Evolutionary conservation across 2,329 filamentous ascomycete genomes (phyloP).

Genomic region (Fusarium denticulatum): DNA sequence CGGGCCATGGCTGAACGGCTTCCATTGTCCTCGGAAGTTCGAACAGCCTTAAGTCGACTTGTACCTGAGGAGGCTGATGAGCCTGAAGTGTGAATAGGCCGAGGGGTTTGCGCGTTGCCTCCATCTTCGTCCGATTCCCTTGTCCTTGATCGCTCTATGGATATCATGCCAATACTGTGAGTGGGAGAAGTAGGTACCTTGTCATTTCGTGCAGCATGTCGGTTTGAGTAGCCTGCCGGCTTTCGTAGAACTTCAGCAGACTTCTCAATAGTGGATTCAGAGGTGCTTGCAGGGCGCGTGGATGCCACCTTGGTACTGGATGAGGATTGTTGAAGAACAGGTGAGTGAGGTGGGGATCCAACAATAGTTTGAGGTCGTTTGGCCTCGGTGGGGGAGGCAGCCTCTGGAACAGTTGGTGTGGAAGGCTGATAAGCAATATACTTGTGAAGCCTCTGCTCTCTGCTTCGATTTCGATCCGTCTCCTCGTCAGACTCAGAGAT

Average conservation of each 20-base stretch:
- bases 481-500: conserved; percentile 59
- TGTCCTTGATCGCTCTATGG: conserved; percentile 51
- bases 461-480: conserved; percentile 24
- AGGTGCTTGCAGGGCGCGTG: conserved; percentile 45
- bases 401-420: conserved; percentile 40
- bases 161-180: conserved; percentile 51
- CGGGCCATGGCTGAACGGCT: conserved; percentile 66
- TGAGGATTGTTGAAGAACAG: conserved; percentile 34
- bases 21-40: conserved; percentile 67
- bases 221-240: conserved; percentile 37
- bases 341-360: conserved; percentile 22
- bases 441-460: conserved; percentile 34
- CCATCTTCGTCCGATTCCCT: conserved; percentile 51
- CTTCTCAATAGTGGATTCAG: conserved; percentile 45
- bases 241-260: conserved; percentile 48
- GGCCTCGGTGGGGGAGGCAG: conserved; percentile 25
- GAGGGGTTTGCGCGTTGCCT: conserved; percentile 41
- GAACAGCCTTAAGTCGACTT: conserved; percentile 62
- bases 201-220: conserved; percentile 34
- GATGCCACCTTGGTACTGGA: conserved; percentile 50
- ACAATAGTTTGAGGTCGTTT: conserved; percentile 33
- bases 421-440: conserved; percentile 40
- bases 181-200: conserved; percentile 40
- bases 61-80: conserved; percentile 62
- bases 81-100: conserved; percentile 58